Base-by-base conservation (phyloP, 129 eudicot species). In the Kitagawia praeruptora region DNA sequence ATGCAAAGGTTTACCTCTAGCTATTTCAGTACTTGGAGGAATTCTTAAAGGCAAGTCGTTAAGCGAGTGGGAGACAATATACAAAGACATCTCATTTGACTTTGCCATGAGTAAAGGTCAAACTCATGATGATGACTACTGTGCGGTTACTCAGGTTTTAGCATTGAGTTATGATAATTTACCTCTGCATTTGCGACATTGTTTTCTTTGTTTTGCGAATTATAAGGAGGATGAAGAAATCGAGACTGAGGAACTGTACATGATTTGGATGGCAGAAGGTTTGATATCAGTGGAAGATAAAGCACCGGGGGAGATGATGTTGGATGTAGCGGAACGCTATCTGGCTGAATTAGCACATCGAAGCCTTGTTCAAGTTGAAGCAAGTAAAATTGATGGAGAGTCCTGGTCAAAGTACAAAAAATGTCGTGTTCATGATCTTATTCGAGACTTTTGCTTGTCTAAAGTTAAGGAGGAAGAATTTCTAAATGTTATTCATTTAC, bases 321-420 rank as follows among this genome's bases (percentile, higher is more conserved):
- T 69, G 74, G 74, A 69, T 69, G 74, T 69, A 28, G 74, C 74
- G 1, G 74, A 69, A 69, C n/a, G 74, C 74, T 69, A 37, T 39
- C 18, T 69, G 74, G 45, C 40, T 69, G 74, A 69, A 69, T 13
- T 69, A 5, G 74, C 74, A 7, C 74, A 69, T 6, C 10, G 75
- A 70, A 19, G 31, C 27, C 75, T 70, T 70, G 45, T 70, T 70
- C 75, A 70, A 39, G 48, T 70, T 70, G 75, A 70, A 70, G 25
- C 2, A 39, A 37, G 27, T 14, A 7, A 18, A 70, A 7, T 13
- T 21, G 76, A 72, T 8, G 76, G 45, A 38, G 10, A 1, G 13
- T 38, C 28, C 23, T 70, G 75, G 75, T 70, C 8, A 23, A 73
- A 73, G 76, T 73, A 40, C 28, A 18, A 0, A 23, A 21, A 8